Conservation (phyloP, 768 basidiomycete species). For the Mycena vulgaris region DNA sequence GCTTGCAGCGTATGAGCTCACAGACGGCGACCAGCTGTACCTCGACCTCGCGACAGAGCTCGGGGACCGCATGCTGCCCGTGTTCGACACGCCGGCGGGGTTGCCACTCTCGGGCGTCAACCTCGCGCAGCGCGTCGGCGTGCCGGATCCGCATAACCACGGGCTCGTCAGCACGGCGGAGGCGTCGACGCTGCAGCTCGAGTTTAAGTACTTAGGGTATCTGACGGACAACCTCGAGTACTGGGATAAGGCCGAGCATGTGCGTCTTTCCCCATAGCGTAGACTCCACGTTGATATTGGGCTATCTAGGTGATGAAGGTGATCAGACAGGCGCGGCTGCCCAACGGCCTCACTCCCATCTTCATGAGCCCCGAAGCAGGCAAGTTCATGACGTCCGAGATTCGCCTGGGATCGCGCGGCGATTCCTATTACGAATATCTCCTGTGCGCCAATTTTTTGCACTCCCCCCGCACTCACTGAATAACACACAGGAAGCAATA, state of each 20-base stretch:
- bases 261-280: no score
- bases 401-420: conserved; percentile 93
- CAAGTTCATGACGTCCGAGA: conserved; percentile 73
- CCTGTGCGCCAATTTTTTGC: conserved; percentile 60
- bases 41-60: conserved; percentile 86
- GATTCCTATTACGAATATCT: conserved; percentile 97
- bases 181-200: conserved; percentile 79
- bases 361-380: conserved; percentile 72
- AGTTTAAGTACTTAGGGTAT: conserved; percentile 83
- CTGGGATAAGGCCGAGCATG: conserved; percentile 87
- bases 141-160: conserved; percentile 71
- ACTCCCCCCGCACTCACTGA: not conserved
- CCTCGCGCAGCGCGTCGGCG: conserved; percentile 71
- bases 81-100: conserved; percentile 86
- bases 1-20: conserved; percentile 85
- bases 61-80: conserved; percentile 85
- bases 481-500: conserved; percentile 76
- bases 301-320: conserved; percentile 81
- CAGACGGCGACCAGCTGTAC: conserved; percentile 70
- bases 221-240: conserved; percentile 84
- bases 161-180: conserved; percentile 87
- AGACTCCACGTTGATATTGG: no score
- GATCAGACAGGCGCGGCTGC: conserved; percentile 72
- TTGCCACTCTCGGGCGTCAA: conserved; percentile 81
- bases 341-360: conserved; percentile 86